Base-by-base conservation (phyloP, 2,329 filamentous ascomycete species). In the Aspergillus sp. region DNA sequence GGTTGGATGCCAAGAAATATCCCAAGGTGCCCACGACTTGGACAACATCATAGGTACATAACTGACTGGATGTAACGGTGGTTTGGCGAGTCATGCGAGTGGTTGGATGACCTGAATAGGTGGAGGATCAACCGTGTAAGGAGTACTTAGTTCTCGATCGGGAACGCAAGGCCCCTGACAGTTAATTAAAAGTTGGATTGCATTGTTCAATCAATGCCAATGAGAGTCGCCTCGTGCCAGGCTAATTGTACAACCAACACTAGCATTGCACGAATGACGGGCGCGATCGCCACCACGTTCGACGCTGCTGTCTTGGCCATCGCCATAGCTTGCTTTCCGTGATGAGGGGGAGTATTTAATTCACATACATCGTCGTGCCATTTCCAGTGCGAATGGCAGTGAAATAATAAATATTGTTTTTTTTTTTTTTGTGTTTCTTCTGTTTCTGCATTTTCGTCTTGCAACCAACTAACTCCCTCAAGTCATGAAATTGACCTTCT, bases 11-110 rank as follows among this genome's bases (percentile, higher is more conserved):
- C 6, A 84, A 87, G 60, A 85, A 90, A 7, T 91, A 90, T 69
- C 83, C 86, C 0, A 81, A 84, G 62, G 71, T 90, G 51, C 81
- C 81, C 63, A 87, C 86, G 0, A 88, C 85, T 0, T 90, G 85
- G 45, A 24, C 22, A 22, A 18, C 45, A 22, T 47, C 45, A 16
- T 47, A 42, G 39, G 18, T 6, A 16, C n/a, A 49, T 20, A 26
- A 49, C 20, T 16, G 6, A 10, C 24, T 26, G n/a, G 16, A 51
- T 32, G 32, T 4, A n/a, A 10, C 0, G 14, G 10, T 6, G 24
- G 47, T 50, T 24, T 50, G 26, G 36, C 36, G 16, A 42, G 36
- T 42, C 36, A 42, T 42, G 36, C 26, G 32, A 36, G 32, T 12
- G 32, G 11, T 12, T 36, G 32, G 10, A 36, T 9, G 26, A 10